Conservation (phyloP, 345 rosid species). For the Moringa oleifera region DNA sequence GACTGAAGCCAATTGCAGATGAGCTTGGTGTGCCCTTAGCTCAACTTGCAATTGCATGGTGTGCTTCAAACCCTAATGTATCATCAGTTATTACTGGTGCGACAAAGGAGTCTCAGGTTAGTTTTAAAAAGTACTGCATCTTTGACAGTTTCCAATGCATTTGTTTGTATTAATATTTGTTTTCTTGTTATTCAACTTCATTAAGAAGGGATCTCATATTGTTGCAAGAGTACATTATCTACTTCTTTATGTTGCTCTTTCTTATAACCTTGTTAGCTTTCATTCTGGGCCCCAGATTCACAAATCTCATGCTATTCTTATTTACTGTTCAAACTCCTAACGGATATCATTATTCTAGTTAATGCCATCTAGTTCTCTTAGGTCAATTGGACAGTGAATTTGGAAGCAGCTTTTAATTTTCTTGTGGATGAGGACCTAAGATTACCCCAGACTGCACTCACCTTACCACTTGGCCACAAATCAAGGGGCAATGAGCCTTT, state of each 20-base stretch:
- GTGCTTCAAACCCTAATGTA: conserved; percentile 94
- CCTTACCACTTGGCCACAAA: too few relatives aligned
- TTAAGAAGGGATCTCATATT: background rate
- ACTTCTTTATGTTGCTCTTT: background rate
- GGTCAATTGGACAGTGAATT: too few relatives aligned
- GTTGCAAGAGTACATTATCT: background rate
- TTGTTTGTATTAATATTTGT: background rate
- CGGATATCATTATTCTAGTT: too few relatives aligned
- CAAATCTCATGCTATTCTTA: too few relatives aligned
- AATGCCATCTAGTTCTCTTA: too few relatives aligned
- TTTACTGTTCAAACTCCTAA: too few relatives aligned
- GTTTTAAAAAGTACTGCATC: conserved; percentile 7
- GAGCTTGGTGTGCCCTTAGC: conserved; percentile 92
- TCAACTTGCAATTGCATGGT: conserved; percentile 98
- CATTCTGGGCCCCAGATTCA: background rate
- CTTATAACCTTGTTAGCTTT: background rate
- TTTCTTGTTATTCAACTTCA: background rate
- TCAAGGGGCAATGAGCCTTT: too few relatives aligned
- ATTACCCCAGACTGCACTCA: too few relatives aligned
- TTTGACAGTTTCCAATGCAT: background rate
- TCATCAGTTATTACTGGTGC: conserved; percentile 97
- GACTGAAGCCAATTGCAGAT: conserved; percentile 94
- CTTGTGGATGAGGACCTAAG: too few relatives aligned
- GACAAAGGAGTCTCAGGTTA: conserved; percentile 93
- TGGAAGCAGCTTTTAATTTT: too few relatives aligned